Evolutionary conservation across 768 basidiomycete species (phyloP), one percentile per base, ranked within the genome.

Genomic region (Hericium rajendrae): DNA sequence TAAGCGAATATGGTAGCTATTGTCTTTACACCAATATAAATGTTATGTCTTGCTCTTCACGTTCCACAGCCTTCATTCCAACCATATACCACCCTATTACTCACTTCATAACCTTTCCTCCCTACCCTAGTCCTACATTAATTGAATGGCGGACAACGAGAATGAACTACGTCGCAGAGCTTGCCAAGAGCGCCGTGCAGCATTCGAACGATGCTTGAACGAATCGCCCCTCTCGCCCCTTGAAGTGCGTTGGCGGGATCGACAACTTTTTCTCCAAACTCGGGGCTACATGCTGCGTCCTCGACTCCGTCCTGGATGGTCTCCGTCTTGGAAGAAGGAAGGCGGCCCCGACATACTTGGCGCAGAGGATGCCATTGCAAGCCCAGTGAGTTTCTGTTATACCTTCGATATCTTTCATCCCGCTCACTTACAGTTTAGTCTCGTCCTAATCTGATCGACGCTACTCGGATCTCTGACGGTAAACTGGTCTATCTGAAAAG

Each of bases 401-500:
- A 32, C 6, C 6, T 32, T 32, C 32, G 8, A 6, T 10, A 6
- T 2, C 32, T 1, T 4, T 32, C 8, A 8, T 32, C 6, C 4
- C 32, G 9, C 32, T 32, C 6, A 32, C 5, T 1, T 6, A 32
- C 6, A 32, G 6, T 32, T 9, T 5, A 56, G 55, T 1, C 32
- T 9, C 57, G 58, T 1, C 48, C 53, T 0, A 24, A 64, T 13
- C 51, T 64, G 0, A 59, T 71, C 3, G 74, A 75, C 39, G 73
- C 72, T 0, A 70, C 63, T 0, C 64, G 71, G 6, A 56, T 63
- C 2, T 63, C 65, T 2, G 72, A 74, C 26, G 64, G 57, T 0
- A 57, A 39, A 4, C 49, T 62, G 1, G 69, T 75, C 0, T 65
- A 62, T 13, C 58, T 76, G n/a, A 75, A 75, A 26, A 41, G 46